These are phyloP conservation scores for Pleurozium schreberi DNA, from an alignment of 225 moss, liverwort and hornwort genomes.

Conservation along the genomic window DNA sequence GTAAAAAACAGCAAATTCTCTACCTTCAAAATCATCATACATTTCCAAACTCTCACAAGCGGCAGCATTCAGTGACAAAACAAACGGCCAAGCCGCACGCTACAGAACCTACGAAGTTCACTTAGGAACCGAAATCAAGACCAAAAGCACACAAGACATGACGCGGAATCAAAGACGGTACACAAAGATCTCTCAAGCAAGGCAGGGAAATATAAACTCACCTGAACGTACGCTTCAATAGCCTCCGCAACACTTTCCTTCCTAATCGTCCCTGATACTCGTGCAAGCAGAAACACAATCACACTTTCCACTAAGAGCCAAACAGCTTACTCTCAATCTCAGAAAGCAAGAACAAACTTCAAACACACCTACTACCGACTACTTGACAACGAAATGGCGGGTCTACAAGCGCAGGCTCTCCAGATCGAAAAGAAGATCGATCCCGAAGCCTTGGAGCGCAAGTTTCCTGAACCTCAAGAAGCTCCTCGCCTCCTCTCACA, in stretches of 20 bases:
- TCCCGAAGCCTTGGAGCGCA: background rate
- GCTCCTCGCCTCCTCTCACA: background rate
- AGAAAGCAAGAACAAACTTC: background rate
- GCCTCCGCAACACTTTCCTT: background rate
- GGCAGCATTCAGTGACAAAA: background rate
- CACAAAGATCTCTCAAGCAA: background rate
- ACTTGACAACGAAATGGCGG: background rate
- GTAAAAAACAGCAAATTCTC: background rate
- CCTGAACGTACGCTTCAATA: background rate
- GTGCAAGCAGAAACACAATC: background rate
- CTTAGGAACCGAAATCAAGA: background rate
- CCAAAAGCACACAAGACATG: background rate
- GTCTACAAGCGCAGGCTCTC: background rate
- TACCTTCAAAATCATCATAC: background rate
- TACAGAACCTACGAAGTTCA: too few relatives aligned
- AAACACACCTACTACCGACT: background rate
- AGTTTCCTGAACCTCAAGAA: background rate
- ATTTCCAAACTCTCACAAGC: background rate
- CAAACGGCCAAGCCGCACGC: background rate
- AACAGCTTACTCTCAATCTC: background rate
- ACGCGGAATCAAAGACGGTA: too few relatives aligned
- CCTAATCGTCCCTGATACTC: background rate
- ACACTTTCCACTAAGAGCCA: background rate
- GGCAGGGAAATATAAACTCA: background rate
- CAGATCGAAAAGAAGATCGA: background rate